A percentile compares a stretch with the other conserved stretches of the same genome.
phyloP scores from a whole-genome alignment of 805 yeast genomes.

The Cyberlindnera samutprakarnensis region DNA sequence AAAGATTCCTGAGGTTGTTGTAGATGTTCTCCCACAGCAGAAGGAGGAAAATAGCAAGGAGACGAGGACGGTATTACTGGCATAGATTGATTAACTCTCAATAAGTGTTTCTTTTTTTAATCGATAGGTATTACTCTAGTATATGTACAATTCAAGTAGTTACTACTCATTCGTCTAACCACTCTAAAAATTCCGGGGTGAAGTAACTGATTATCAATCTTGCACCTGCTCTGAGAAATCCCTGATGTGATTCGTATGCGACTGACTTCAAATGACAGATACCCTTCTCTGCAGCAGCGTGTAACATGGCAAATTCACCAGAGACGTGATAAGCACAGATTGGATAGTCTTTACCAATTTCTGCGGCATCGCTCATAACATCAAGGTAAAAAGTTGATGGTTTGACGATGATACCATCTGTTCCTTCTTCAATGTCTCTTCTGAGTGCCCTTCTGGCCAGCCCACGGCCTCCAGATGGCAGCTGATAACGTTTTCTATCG shows the following conservation, averaged over 20 bases:
- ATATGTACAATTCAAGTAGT: too few species aligned
- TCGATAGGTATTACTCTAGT: too few species aligned
- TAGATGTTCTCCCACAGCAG: too few species aligned
- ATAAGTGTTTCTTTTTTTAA: too few species aligned
- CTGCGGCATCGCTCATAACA: slow-evolving; percentile 80
- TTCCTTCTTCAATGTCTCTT: slow-evolving; percentile 86
- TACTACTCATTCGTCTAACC: slow-evolving; percentile 47
- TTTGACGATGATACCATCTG: slow-evolving; percentile 92
- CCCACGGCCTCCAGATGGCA: slow-evolving; percentile 90
- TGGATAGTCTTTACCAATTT: slow-evolving; percentile 76
- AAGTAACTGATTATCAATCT: slow-evolving; percentile 84
- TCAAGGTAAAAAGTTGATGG: slow-evolving; percentile 96
- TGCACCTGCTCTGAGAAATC: slow-evolving; percentile 94
- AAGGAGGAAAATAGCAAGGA: slow-evolving; percentile 14
- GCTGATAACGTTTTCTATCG: slow-evolving; percentile 87
- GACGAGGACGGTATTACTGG: slow-evolving; percentile 13
- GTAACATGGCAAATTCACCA: slow-evolving; percentile 97
- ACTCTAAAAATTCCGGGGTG: slow-evolving; percentile 91
- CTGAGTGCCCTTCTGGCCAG: slow-evolving; percentile 85
- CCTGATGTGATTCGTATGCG: slow-evolving; percentile 83
- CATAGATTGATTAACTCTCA: slow-evolving; percentile 4
- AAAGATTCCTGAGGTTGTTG: too few species aligned
- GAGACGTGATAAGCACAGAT: slow-evolving; percentile 93
- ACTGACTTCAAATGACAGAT: slow-evolving; percentile 72
- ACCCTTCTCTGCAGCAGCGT: slow-evolving; percentile 97